Conservation (phyloP, 257 asterid species). For the Solanum dulcamara region DNA sequence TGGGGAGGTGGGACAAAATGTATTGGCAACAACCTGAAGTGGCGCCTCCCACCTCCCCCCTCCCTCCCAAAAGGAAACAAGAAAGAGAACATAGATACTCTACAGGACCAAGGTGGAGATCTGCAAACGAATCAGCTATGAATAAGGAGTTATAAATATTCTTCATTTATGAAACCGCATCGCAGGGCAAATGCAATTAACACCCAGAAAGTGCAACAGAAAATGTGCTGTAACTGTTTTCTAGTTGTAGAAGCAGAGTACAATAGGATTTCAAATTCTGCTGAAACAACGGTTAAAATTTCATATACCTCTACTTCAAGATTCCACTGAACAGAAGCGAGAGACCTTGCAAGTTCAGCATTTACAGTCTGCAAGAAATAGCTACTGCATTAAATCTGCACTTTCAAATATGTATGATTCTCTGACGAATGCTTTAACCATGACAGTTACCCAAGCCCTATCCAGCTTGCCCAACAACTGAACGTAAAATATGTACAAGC, state of each 20-base stretch:
- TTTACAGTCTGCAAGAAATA: conserved; percentile 52
- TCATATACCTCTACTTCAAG: conserved; percentile 74
- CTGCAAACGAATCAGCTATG: not conserved
- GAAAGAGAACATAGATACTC: not conserved
- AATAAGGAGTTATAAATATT: not conserved
- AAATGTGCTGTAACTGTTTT: not conserved
- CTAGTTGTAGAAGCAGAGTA: not conserved
- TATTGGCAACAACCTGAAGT: not conserved
- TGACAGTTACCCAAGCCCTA: not conserved
- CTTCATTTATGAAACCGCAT: not conserved
- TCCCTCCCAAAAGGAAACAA: not conserved
- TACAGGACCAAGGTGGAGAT: not conserved
- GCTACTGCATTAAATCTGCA: conserved; percentile 1
- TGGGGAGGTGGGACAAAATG: not conserved
- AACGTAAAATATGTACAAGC: not conserved
- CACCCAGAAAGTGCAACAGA: not conserved
- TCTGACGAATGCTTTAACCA: not conserved
- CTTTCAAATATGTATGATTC: not conserved
- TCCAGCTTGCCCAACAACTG: not conserved
- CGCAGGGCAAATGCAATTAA: not conserved
- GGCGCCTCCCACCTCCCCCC: not conserved
- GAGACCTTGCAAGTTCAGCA: conserved; percentile 85
- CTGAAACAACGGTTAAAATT: not conserved
- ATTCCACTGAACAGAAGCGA: conserved; percentile 68
- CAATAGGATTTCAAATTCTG: not conserved